Evolutionary conservation across 2,329 filamentous ascomycete genomes (phyloP), one percentile per base, ranked within the genome.

Genomic region (Alternaria tenuissima): DNA sequence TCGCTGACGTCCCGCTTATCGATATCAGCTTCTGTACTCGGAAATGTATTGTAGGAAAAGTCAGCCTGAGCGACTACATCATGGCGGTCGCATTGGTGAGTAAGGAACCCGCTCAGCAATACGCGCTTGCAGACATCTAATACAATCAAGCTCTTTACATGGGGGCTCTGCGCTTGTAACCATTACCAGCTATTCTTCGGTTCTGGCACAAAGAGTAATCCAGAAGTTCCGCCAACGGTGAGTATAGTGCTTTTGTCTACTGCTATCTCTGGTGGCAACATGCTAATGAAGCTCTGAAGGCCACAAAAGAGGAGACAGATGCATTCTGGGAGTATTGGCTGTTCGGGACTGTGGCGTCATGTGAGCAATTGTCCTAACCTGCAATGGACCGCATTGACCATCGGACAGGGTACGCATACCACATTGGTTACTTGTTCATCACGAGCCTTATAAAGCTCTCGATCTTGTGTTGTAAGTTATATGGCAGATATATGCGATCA

Each of bases 111-210:
- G 9, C 18, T 22, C 11, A 3, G 38, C 18, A 18, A 41, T 12
- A 14, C 9, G 20, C 7, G 18, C 18, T 11, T 41, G 18, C 18
- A 41, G 4, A 7, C 11, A 22, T 51, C n/a, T 51, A 28, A 55
- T 42, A 24, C 44, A 26, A 18, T 6, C 11, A 26, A 71, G 71
- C 34, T 74, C 8, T 67, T 53, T 30, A 73, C 71, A 7, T 76
- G 72, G 73, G 72, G 61, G 7, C 52, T 74, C 8, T 73, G 69
- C 34, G 65, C 67, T 7, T 66, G 69, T 52, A 76, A 74, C 42
- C 60, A 69, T 46, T 76, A 64, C 43, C 73, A 76, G 48, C 22
- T 73, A 0, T n/a, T 59, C 1, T 73, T 63, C 44, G 70, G 72
- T 14, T 63, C 69, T 20, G 73, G 71, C 12, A 39, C 61, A 22